Percentiles rank a stretch among this genome's conserved stretches.
Evolutionary conservation across 768 basidiomycete genomes (phyloP).

Genomic region (Neoboletus subvelutipes): DNA sequence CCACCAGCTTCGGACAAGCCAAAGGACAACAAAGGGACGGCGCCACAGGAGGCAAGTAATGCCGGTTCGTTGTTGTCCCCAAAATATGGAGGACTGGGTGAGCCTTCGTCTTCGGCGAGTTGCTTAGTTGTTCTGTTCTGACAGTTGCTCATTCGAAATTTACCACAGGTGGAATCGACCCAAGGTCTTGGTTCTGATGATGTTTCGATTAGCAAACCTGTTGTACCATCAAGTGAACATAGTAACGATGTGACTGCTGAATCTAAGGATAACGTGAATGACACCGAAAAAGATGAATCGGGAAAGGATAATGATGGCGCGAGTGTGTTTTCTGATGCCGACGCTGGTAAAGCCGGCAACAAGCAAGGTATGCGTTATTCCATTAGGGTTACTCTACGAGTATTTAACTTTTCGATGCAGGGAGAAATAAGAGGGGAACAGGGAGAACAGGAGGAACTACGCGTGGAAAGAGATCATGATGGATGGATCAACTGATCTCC

Average conservation of each 20-base stretch:
- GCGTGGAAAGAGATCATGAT: not conserved
- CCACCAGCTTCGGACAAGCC: slow-evolving; percentile 5
- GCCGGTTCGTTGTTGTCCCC: not conserved
- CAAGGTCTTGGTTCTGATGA: slow-evolving; percentile 6
- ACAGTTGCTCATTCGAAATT: slow-evolving; percentile 30
- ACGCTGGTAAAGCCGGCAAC: slow-evolving; percentile 1
- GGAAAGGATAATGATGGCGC: slow-evolving; percentile 23
- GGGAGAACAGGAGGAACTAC: not conserved
- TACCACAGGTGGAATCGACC: slow-evolving; percentile 14
- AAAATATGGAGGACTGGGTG: slow-evolving; percentile 25
- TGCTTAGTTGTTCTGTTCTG: slow-evolving; percentile 20
- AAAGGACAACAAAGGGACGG: slow-evolving; percentile 10
- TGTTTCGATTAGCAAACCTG: slow-evolving; percentile 20
- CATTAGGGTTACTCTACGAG: not conserved
- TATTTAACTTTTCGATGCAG: slow-evolving; percentile 15
- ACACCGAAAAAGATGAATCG: slow-evolving; percentile 28
- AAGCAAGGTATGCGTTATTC: slow-evolving; percentile 17
- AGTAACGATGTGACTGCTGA: slow-evolving; percentile 27
- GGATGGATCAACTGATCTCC: not conserved
- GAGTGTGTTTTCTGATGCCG: slow-evolving; percentile 22
- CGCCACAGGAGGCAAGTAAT: not conserved
- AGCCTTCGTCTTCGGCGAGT: slow-evolving; percentile 36
- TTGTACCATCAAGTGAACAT: slow-evolving; percentile 29
- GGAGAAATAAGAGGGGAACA: not conserved
- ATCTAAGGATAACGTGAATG: slow-evolving; percentile 21